Evolutionary conservation across 805 yeast genomes (phyloP).

Genomic region (Kazachstania martiniae): DNA sequence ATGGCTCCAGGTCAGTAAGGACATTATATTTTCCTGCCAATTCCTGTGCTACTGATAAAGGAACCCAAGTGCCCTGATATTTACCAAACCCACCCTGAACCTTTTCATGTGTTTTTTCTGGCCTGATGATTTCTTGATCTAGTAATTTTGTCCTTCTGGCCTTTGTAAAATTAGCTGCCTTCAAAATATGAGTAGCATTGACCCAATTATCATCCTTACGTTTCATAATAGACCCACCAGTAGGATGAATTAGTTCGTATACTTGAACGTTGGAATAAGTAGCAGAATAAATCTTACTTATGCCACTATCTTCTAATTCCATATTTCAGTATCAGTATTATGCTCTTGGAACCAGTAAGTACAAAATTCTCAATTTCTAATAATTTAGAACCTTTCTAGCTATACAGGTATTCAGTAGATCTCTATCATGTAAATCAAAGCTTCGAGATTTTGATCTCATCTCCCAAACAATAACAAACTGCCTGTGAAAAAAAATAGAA

Average conservation of each 20-base stretch:
- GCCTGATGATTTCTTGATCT: slow-evolving; percentile 86
- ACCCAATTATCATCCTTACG: slow-evolving; percentile 72
- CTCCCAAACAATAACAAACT: too few relatives aligned
- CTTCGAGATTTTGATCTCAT: too few relatives aligned
- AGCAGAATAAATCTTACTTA: slow-evolving; percentile 50
- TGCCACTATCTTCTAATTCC: background rate
- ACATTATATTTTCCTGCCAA: slow-evolving; percentile 61
- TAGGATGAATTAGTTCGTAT: slow-evolving; percentile 58
- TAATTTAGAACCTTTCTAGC: too few relatives aligned
- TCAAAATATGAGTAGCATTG: slow-evolving; percentile 90
- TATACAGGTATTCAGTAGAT: too few relatives aligned
- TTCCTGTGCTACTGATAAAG: slow-evolving; percentile 59
- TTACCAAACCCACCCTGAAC: slow-evolving; percentile 97
- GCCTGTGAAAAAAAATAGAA: too few relatives aligned
- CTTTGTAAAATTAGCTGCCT: slow-evolving; percentile 88
- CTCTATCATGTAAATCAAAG: too few relatives aligned
- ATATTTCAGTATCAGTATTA: too few relatives aligned
- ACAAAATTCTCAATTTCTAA: too few relatives aligned
- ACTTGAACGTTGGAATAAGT: slow-evolving; percentile 77
- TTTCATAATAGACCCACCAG: slow-evolving; percentile 63
- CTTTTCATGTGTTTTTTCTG: slow-evolving; percentile 73
- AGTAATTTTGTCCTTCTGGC: slow-evolving; percentile 87
- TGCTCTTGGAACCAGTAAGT: too few relatives aligned
- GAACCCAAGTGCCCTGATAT: slow-evolving; percentile 97
- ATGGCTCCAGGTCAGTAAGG: slow-evolving; percentile 46